Percentiles rank a stretch among this genome's conserved stretches.
phyloP scores from a whole-genome alignment of 768 basidiomycete genomes.

The Sporobolomyces roseus region DNA sequence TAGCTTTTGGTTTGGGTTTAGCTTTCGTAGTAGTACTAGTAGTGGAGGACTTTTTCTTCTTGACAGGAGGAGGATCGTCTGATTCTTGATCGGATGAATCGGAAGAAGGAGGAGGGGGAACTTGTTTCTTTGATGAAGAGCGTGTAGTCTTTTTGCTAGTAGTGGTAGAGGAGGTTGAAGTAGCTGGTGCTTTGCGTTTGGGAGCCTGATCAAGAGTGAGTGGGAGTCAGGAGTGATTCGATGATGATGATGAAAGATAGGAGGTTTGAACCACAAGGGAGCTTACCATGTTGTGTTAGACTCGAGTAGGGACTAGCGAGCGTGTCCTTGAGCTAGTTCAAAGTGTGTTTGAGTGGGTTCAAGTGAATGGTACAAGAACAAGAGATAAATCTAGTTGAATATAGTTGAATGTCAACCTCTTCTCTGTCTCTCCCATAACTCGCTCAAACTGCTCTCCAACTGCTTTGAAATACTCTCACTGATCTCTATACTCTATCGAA shows the following conservation, averaged over 20 bases:
- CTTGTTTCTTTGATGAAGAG: neutral
- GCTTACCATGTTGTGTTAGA: neutral
- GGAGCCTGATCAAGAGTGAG: neutral
- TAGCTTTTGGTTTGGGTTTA: slow-evolving; percentile 5
- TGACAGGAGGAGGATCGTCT: neutral
- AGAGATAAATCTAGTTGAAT: too few species aligned
- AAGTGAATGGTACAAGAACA: neutral
- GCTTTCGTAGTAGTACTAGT: neutral
- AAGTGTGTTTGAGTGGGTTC: too few species aligned
- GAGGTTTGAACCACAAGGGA: neutral
- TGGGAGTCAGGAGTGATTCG: neutral
- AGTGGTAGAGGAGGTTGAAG: neutral
- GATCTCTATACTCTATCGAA: too few species aligned
- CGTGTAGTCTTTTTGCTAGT: neutral
- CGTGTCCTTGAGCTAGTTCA: too few species aligned
- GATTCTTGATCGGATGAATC: neutral
- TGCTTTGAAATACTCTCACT: too few species aligned
- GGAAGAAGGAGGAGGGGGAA: slow-evolving; percentile 1
- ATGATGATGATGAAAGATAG: too few species aligned
- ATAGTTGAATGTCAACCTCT: too few species aligned
- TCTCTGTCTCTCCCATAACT: too few species aligned
- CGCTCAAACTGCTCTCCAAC: neutral
- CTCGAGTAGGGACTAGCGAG: neutral
- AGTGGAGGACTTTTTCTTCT: neutral
- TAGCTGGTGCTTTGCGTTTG: neutral